Evolutionary conservation across 306 rosid genomes (phyloP).

Genomic region (Pyrus bretschneideri): DNA sequence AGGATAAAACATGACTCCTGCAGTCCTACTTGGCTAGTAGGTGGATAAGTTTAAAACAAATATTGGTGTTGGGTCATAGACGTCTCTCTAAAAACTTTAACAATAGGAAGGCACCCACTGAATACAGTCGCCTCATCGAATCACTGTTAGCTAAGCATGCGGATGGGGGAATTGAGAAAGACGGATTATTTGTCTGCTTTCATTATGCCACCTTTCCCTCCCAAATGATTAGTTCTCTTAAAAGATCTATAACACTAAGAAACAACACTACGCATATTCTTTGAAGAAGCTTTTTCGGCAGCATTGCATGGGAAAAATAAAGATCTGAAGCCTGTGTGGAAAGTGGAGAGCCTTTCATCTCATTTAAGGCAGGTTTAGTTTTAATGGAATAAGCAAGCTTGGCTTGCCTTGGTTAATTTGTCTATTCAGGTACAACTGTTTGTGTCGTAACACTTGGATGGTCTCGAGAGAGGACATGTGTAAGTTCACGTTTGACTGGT

Average conservation of each 20-base stretch:
- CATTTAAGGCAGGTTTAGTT: slow-evolving; percentile 15
- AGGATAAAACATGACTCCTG: neutral
- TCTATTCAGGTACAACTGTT: slow-evolving; percentile 23
- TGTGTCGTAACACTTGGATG: slow-evolving; percentile 15
- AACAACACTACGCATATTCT: neutral
- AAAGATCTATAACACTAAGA: neutral
- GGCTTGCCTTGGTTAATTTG: slow-evolving; percentile 1
- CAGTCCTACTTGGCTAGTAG: too few relatives aligned
- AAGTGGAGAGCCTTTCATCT: slow-evolving; percentile 11
- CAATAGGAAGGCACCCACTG: neutral
- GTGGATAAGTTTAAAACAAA: too few relatives aligned
- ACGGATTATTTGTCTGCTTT: slow-evolving; percentile 1
- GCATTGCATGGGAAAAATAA: slow-evolving; percentile 25
- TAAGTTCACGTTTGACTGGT: slow-evolving; percentile 8
- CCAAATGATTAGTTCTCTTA: neutral
- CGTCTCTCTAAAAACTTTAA: neutral
- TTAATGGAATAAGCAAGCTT: slow-evolving; percentile 16
- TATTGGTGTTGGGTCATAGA: neutral
- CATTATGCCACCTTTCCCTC: neutral
- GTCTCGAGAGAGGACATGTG: slow-evolving; percentile 20
- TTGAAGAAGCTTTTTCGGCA: neutral
- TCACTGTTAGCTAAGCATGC: neutral
- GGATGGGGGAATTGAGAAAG: neutral
- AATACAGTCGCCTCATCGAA: neutral
- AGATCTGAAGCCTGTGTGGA: slow-evolving; percentile 1